Percentiles rank a stretch among this genome's conserved stretches.
These are phyloP conservation scores for Bolboschoenus planiculmis DNA, from an alignment of 176 grass and related monocot genomes.

Conservation along the genomic window DNA sequence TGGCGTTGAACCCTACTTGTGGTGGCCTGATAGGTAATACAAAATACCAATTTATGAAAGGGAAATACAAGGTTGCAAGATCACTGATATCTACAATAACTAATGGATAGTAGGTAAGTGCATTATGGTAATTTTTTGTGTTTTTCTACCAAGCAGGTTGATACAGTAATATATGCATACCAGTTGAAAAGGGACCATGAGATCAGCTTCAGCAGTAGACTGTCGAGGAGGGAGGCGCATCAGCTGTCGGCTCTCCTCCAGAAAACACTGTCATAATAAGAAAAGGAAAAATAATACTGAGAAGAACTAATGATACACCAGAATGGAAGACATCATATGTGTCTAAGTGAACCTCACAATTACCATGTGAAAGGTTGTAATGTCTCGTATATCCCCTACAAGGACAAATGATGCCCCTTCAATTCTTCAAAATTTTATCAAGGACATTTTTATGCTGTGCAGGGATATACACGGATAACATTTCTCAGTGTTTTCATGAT, in stretches of 20 bases:
- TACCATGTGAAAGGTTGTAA: neutral
- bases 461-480: neutral
- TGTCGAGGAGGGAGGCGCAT: constrained; percentile 89
- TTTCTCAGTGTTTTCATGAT: neutral
- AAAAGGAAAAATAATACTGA: neutral
- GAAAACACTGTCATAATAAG: constrained; percentile 74
- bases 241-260: constrained; percentile 89
- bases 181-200: constrained; percentile 93
- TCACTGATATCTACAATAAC: neutral
- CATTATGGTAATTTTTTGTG: neutral
- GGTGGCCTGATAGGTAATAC: neutral
- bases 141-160: neutral
- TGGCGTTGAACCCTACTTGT: neutral
- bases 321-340: neutral
- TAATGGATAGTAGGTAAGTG: neutral
- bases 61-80: neutral
- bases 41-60: constrained; percentile 3
- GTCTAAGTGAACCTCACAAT: neutral
- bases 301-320: neutral
- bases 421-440: neutral
- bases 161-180: constrained; percentile 31
- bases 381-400: neutral
- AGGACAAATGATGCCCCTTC: neutral
- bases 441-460: neutral
- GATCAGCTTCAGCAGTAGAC: constrained; percentile 99